Base-by-base conservation (phyloP, 257 asterid species). In the Mentha longifolia region DNA sequence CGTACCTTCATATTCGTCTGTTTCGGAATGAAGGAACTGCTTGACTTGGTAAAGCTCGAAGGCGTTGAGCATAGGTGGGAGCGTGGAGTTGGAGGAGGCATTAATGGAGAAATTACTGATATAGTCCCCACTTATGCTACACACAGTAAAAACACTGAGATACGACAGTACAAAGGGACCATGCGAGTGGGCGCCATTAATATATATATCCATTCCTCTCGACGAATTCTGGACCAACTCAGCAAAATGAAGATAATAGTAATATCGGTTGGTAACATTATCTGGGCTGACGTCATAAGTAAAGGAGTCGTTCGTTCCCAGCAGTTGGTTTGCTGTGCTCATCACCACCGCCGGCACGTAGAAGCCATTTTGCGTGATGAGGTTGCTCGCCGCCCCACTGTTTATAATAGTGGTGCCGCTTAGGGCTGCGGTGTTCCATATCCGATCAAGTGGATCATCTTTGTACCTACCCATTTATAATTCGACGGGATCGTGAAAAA, bases 371-470 rank as follows among this genome's bases (percentile, higher is more conserved):
- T 47, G 3, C 9, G 3, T n/a, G 55, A 49, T 3, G 7, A 6
- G 5, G 55, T 4, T n/a, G 19, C 25, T 22, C 25, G 22, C 6
- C 3, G 55, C 9, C 9, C 20, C 15, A 1, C 20, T 49, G 55
- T 49, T 49, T 5, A 49, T n/a, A 5, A 6, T 49, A 1, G 10
- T 49, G 10, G 55, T 15, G 55, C 14, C 14, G 19, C 20, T 2
- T n/a, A 49, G 8, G 51, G 6, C 8, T 0, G 16, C 0, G 59
- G 78, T 25, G 8, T 2, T 19, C 86, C 86, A 84, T 1, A 58
- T 49, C 46, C 84, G 78, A 56, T 81, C 89, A 8, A 61, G 74
- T 7, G 57, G 12, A 28, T 81, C 49, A 4, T 70, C 78, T n/a
- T 58, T 62, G 70, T 70, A 77, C 72, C 85, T 73, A 46, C 25